Evolutionary conservation across 176 grass and related monocot genomes (phyloP), one percentile per base, ranked within the genome.

Genomic region (Oryza coarctata): DNA sequence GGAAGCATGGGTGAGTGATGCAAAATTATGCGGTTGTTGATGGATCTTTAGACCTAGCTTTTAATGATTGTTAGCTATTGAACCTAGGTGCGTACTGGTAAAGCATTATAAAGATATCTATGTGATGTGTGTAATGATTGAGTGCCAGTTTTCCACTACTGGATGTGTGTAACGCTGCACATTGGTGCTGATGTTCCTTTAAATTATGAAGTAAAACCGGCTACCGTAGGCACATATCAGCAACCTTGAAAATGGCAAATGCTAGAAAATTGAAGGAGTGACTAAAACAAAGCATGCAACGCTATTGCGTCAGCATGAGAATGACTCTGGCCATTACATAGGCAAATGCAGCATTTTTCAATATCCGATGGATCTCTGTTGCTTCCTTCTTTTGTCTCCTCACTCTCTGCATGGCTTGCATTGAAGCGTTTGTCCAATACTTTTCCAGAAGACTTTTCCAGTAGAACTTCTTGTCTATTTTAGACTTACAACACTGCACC

Each of bases 1-100:
- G 79, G 65, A 86, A 86, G 81, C 64, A 88, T 6, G 88, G 27
- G 93, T 95, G 88, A 83, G 78, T 3, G 26, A 84, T 68, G 69
- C 38, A 9, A 71, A 43, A 73, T 71, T 76, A 27, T 34, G 33
- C 22, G 1, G 12, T 23, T 67, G 20, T 60, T 7, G 35, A 8
- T 62, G 29, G 25, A 12, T 79, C 55, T 60, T 22, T 61, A 69
- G 38, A 29, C 13, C 2, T 31, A 26, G 23, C 60, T 79, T 76
- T 76, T 55, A 6, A 30, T 75, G 35, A 67, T 75, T 40, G 7
- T 32, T 84, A 29, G 35, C 29, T 39, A 30, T 9, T 27, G 63
- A 31, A 63, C 50, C 58, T 88, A 40, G 4, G 43, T 67, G 34
- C 27, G 43, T 12, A 27, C 57, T 27, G 34, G 33, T 58, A 43